phyloP scores from a whole-genome alignment of 2,329 filamentous ascomycete genomes.

The Macrophomina phaseolina region DNA sequence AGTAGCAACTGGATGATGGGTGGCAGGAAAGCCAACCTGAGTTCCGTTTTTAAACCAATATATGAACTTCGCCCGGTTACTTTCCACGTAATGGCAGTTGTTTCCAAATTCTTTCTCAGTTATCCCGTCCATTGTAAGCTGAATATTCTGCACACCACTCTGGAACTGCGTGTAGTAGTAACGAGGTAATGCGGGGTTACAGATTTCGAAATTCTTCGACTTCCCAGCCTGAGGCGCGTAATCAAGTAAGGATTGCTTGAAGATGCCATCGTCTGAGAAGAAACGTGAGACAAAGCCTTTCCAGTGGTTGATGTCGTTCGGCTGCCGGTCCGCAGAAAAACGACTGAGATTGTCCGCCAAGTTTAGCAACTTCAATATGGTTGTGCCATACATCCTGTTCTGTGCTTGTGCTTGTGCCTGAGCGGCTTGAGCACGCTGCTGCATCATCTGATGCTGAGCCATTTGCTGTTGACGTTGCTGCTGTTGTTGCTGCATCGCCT shows the following conservation, averaged over 20 bases:
- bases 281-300: slow-evolving; percentile 78
- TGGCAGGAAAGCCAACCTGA: slow-evolving; percentile 65
- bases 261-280: slow-evolving; percentile 78
- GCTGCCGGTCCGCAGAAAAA: slow-evolving; percentile 58
- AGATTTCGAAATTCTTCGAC: slow-evolving; percentile 86
- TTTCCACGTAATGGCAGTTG: slow-evolving; percentile 76
- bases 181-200: slow-evolving; percentile 78
- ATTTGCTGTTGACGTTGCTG: slow-evolving; percentile 33
- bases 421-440: slow-evolving; percentile 32
- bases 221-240: slow-evolving; percentile 51
- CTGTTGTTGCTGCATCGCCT: slow-evolving; percentile 33
- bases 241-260: slow-evolving; percentile 72
- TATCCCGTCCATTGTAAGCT: slow-evolving; percentile 78
- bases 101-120: slow-evolving; percentile 63
- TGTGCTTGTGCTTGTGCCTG: slow-evolving; percentile 35
- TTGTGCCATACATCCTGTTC: slow-evolving; percentile 46
- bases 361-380: slow-evolving; percentile 59
- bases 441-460: slow-evolving; percentile 30
- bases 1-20: not conserved
- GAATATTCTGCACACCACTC: slow-evolving; percentile 83
- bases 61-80: slow-evolving; percentile 77
- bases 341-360: slow-evolving; percentile 63
- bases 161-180: slow-evolving; percentile 91
- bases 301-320: slow-evolving; percentile 78
- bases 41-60: slow-evolving; percentile 88